These are phyloP conservation scores for Nothopassalora personata DNA, from an alignment of 2,329 filamentous ascomycete species.

Conservation along the genomic window DNA sequence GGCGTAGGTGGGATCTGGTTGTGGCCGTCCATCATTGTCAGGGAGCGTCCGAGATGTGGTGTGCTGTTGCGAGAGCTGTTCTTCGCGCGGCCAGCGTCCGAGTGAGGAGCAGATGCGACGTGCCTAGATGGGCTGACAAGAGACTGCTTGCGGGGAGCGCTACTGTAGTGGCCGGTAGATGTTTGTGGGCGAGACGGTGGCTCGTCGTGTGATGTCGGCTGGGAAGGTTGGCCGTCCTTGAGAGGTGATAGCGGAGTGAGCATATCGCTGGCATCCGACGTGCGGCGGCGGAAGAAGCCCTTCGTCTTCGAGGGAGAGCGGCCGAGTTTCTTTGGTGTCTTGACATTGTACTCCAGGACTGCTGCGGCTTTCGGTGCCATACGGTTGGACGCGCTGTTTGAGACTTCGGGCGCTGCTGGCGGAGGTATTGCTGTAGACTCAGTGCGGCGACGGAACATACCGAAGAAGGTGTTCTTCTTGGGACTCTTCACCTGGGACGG, in stretches of 20 bases:
- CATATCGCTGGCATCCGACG: conserved; percentile 8
- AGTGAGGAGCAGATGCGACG: background rate
- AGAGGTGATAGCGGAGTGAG: conserved; percentile 9
- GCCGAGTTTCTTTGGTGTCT: conserved; percentile 4
- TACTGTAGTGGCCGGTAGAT: background rate
- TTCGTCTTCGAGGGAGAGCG: conserved; percentile 30
- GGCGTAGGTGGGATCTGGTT: conserved; percentile 36
- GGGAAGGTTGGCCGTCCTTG: background rate
- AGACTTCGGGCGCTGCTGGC: background rate
- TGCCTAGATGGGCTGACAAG: background rate
- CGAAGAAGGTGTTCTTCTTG: conserved; percentile 6
- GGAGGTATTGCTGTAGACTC: background rate
- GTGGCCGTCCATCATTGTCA: conserved; percentile 29
- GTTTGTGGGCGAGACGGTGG: background rate
- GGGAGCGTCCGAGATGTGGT: conserved; percentile 17
- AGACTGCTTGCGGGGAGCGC: background rate
- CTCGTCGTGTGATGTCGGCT: background rate
- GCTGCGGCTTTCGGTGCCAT: conserved; percentile 34
- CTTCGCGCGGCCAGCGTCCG: background rate
- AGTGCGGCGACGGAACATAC: background rate
- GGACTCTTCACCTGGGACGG: conserved; percentile 4
- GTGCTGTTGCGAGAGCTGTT: background rate
- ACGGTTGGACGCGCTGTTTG: background rate
- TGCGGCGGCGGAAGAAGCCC: conserved; percentile 18
- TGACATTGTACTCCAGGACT: conserved; percentile 31